These are phyloP conservation scores for Anthracocystis walkeri DNA, from an alignment of 1,284 basidiomycete genomes.

Conservation along the genomic window DNA sequence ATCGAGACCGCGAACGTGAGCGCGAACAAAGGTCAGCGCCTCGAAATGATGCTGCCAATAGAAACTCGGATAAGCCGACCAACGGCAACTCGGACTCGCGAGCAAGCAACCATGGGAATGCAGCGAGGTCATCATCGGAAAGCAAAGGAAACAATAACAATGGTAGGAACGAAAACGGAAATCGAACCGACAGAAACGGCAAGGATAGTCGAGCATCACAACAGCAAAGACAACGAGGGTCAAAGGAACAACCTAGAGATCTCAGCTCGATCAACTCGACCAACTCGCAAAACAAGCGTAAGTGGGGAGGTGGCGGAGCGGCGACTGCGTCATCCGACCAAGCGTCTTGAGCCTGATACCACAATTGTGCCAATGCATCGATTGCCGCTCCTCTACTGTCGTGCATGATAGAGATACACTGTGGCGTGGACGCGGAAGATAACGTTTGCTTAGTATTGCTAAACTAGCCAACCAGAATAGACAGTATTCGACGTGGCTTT, in stretches of 20 bases:
- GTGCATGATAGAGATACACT: too few species aligned
- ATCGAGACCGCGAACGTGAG: conserved; percentile 16
- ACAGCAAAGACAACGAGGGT: conserved; percentile 19
- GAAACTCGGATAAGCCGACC: conserved; percentile 13
- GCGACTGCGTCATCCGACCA: neutral
- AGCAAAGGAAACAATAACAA: conserved; percentile 1
- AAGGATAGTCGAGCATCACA: conserved; percentile 14
- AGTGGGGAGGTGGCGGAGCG: conserved; percentile 22
- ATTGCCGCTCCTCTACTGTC: too few species aligned
- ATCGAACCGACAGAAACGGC: conserved; percentile 9
- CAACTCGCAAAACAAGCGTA: conserved; percentile 33
- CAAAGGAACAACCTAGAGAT: conserved; percentile 32
- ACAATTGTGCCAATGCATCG: too few species aligned
- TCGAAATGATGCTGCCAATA: conserved; percentile 7
- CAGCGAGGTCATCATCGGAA: neutral
- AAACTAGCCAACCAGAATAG: conserved; percentile 44
- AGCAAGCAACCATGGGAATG: neutral
- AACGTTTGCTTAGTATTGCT: neutral
- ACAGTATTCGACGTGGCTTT: conserved; percentile 30
- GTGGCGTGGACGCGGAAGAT: too few species aligned
- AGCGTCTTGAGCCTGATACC: conserved; percentile 3
- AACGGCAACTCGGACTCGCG: conserved; percentile 3
- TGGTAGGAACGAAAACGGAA: conserved; percentile 17
- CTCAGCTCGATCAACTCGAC: conserved; percentile 50
- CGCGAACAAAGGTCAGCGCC: conserved; percentile 11